phyloP scores from a whole-genome alignment of 2,329 filamentous ascomycete species.

The Leptosphaerulina australis region DNA sequence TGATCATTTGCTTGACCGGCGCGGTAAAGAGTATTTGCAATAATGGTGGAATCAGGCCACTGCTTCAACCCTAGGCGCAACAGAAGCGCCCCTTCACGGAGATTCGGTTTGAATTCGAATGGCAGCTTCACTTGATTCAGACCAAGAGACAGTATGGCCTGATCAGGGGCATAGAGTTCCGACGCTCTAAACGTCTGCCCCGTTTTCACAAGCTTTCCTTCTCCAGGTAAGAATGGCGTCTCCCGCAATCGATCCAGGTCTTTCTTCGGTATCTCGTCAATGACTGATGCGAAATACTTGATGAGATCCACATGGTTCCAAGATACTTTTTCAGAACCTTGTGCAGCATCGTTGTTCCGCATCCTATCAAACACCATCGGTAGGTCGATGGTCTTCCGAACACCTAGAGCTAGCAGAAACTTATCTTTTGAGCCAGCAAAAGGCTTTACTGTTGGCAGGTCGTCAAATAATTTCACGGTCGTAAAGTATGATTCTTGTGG shows the following conservation, averaged over 20 bases:
- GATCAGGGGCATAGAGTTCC: conserved; percentile 46
- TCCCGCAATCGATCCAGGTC: conserved; percentile 80
- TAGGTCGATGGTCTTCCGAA: conserved; percentile 93
- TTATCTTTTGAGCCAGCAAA: conserved; percentile 83
- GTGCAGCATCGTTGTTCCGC: conserved; percentile 64
- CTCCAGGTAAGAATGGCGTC: conserved; percentile 79
- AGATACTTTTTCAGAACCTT: conserved; percentile 59
- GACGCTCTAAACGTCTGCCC: conserved; percentile 45
- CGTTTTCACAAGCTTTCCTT: conserved; percentile 46
- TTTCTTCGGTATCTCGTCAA: conserved; percentile 80
- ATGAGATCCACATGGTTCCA: conserved; percentile 96
- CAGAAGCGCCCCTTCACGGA: conserved; percentile 75
- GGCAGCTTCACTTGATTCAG: conserved; percentile 68
- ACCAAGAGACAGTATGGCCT: conserved; percentile 39
- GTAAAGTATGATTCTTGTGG: conserved; percentile 90
- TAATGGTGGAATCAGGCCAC: conserved; percentile 72
- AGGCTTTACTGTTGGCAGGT: conserved; percentile 81
- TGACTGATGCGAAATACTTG: conserved; percentile 90
- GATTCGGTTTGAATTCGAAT: conserved; percentile 67
- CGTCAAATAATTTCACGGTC: conserved; percentile 92
- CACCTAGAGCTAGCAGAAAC: conserved; percentile 79
- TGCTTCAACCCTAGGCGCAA: conserved; percentile 72
- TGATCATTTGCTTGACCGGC: conserved; percentile 59
- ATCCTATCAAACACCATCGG: conserved; percentile 91
- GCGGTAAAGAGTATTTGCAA: conserved; percentile 78